Base-by-base conservation (phyloP, 2,329 filamentous ascomycete genomes). In the Conoideocrella luteorostrata region DNA sequence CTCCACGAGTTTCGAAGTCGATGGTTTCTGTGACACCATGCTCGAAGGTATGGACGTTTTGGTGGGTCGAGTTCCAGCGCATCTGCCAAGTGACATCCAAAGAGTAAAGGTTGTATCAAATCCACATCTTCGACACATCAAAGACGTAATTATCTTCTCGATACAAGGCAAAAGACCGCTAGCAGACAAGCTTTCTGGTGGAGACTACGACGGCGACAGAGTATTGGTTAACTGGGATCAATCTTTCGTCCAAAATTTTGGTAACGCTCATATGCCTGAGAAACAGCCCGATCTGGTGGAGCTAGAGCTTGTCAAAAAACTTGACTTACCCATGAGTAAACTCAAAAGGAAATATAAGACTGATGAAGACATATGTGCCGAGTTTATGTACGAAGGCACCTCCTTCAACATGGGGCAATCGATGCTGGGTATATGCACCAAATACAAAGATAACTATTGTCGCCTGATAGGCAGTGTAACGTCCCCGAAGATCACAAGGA, bases 141-240 rank as follows among this genome's bases (percentile, higher is more conserved):
- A 84, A 47, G 84, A 96, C 52, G 81, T 95, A 1, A 72, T 93
- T 12, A 74, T 96, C 0, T 96, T 97, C 51, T 72, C 86, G 0
- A 70, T 69, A 0, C 76, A 74, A 47, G 85, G 85, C 0, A 57
- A 72, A 21, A 66, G 64, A 1, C 77, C 86, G 0, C 69, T 89
- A 0, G 87, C 86, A 0, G 75, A 79, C 7, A 81, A 82, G 53
- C 67, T 91, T 0, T 87, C 85, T 1, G 87, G 87, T 0, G 87
- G 87, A 0, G 87, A 91, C 54, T 91, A 89, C 49, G 86, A 91
- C 50, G 87, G 87, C 0, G 87, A 93, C 49, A 74, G 67, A n/a
- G 78, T 84, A 4, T 90, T 84, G 84, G 64, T 88, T 0, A 88
- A 83, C 54, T 91, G 84, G 83, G 84, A 90, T 23, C 65, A 69